These are phyloP conservation scores for Artemisia tridentata DNA, from an alignment of 129 eudicot genomes.

Conservation along the genomic window DNA sequence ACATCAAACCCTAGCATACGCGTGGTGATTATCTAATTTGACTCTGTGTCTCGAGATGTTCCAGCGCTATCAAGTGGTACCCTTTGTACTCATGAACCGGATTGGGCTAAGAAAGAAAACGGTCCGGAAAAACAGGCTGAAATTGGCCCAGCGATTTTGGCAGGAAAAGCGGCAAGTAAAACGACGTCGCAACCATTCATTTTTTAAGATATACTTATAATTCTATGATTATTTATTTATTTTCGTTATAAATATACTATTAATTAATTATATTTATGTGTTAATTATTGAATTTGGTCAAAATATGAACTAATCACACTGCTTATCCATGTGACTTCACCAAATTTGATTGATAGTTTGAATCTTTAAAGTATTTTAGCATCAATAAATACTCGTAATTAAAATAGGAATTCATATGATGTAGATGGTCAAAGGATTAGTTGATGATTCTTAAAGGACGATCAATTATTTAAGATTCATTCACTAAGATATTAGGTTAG, in stretches of 20 bases:
- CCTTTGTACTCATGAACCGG: too few species aligned
- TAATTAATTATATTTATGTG: neutral
- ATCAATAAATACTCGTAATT: neutral
- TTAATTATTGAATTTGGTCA: conserved; percentile 18
- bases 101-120: too few species aligned
- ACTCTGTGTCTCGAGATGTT: too few species aligned
- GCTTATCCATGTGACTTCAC: conserved; percentile 44
- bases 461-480: conserved; percentile 1
- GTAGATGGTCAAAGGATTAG: conserved; percentile 16
- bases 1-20: too few species aligned
- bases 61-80: too few species aligned
- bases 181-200: too few species aligned
- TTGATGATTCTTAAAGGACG: conserved; percentile 1
- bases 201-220: too few species aligned
- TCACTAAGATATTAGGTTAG: neutral
- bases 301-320: conserved; percentile 22
- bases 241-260: neutral
- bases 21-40: too few species aligned
- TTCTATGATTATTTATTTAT: neutral
- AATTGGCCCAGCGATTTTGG: too few species aligned
- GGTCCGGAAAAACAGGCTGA: too few species aligned
- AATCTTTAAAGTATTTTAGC: neutral
- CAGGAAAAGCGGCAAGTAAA: too few species aligned
- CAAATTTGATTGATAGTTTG: conserved; percentile 16
- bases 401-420: conserved; percentile 7